Evolutionary conservation across 2,329 filamentous ascomycete species (phyloP).

Genomic region (Verticillium tricorpus): DNA sequence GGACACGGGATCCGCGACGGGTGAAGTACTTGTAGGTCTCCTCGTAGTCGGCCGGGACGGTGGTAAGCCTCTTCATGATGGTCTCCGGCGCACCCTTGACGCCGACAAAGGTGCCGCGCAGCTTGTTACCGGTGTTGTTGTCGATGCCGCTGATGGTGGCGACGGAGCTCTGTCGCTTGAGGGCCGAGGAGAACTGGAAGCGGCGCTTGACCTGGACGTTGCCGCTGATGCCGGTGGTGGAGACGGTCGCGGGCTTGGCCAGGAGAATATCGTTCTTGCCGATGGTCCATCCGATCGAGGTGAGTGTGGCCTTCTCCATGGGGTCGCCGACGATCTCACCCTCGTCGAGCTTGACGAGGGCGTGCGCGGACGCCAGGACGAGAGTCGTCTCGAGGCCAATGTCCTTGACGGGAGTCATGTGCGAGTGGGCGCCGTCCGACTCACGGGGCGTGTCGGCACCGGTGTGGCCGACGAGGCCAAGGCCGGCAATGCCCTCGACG

Average conservation of each 20-base stretch:
- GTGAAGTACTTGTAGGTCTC: slow-evolving; percentile 99
- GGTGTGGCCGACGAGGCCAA: slow-evolving; percentile 62
- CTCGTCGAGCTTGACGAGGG: slow-evolving; percentile 92
- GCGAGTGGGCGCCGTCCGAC: slow-evolving; percentile 76
- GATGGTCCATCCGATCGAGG: slow-evolving; percentile 87
- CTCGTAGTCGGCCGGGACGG: slow-evolving; percentile 83
- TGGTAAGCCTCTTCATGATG: slow-evolving; percentile 85
- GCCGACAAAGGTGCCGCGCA: slow-evolving; percentile 83
- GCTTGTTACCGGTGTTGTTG: slow-evolving; percentile 66
- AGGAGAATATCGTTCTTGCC: slow-evolving; percentile 81
- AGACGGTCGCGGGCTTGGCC: slow-evolving; percentile 53
- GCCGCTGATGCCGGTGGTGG: slow-evolving; percentile 52
- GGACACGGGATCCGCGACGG: slow-evolving; percentile 87
- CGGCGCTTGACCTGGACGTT: slow-evolving; percentile 91
- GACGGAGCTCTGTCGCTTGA: slow-evolving; percentile 94
- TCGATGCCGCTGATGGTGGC: slow-evolving; percentile 75
- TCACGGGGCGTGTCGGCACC: slow-evolving; percentile 63
- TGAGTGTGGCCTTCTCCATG: slow-evolving; percentile 96
- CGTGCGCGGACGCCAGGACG: slow-evolving; percentile 91
- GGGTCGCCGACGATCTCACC: slow-evolving; percentile 96
- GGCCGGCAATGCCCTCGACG: slow-evolving; percentile 91
- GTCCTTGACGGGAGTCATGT: slow-evolving; percentile 66
- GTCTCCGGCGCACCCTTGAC: slow-evolving; percentile 98
- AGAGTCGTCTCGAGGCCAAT: slow-evolving; percentile 80
- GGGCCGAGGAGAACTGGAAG: slow-evolving; percentile 95